These are phyloP conservation scores for Guillardia theta DNA, from an alignment of 78 protist species.

Conservation along the genomic window DNA sequence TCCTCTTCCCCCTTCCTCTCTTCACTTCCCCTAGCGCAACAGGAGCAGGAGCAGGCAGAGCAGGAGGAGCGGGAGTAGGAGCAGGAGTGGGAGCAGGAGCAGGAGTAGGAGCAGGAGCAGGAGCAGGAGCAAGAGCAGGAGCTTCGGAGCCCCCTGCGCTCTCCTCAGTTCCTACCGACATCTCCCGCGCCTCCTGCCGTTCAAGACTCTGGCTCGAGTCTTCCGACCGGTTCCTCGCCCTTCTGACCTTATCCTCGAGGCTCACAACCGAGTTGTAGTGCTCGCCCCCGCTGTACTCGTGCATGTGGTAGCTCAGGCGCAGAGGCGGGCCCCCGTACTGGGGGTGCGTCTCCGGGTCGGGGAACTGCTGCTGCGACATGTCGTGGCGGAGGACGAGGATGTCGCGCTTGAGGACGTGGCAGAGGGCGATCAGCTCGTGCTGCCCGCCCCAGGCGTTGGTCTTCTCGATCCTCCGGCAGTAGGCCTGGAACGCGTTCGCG, in stretches of 20 bases:
- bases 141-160: background rate
- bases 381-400: background rate
- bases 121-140: background rate
- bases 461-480: background rate
- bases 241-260: no score
- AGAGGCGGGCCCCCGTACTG: background rate
- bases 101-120: background rate
- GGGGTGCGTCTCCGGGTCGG: background rate
- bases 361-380: background rate
- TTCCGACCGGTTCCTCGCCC: background rate
- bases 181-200: background rate
- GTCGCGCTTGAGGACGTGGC: slow-evolving; percentile 5
- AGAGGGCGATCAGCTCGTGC: slow-evolving; percentile 26
- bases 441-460: background rate
- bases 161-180: background rate
- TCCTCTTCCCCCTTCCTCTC: background rate
- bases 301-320: slow-evolving; percentile 11
- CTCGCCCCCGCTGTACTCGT: slow-evolving; percentile 21
- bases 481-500: background rate
- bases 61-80: background rate
- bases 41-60: background rate
- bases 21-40: background rate
- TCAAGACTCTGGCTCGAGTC: background rate
- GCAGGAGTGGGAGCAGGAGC: background rate
- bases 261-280: background rate